A percentile compares a stretch with the other conserved stretches of the same genome.
Evolutionary conservation across 148 eudicot genomes (phyloP).

Genomic region (Pouteria glomerata): DNA sequence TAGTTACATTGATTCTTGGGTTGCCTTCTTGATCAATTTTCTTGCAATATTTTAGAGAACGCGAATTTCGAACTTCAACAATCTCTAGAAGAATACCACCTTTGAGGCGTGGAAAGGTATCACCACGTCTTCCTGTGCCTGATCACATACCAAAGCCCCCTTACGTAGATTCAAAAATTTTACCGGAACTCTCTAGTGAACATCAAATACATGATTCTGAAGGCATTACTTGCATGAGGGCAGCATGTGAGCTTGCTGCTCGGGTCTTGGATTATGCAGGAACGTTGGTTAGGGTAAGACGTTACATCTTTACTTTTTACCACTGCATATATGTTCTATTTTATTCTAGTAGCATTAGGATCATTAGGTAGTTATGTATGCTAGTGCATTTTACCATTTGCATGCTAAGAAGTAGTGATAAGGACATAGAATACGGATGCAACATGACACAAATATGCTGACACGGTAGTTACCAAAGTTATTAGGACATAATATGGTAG

Average conservation of each 20-base stretch:
- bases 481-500: too few relatives aligned
- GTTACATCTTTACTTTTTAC: not conserved
- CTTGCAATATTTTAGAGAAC: conserved; percentile 41
- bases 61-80: conserved; percentile 44
- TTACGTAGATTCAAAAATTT: conserved; percentile 51
- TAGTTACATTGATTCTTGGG: not conserved
- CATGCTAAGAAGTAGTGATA: too few relatives aligned
- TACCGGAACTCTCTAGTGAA: conserved; percentile 78
- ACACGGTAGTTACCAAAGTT: too few relatives aligned
- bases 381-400: too few relatives aligned
- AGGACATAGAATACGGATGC: too few relatives aligned
- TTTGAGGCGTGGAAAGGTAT: conserved; percentile 80
- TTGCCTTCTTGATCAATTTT: conserved; percentile 3
- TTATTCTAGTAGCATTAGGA: not conserved
- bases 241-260: conserved; percentile 94
- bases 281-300: conserved; percentile 83
- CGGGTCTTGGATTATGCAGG: conserved; percentile 90
- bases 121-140: conserved; percentile 78
- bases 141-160: conserved; percentile 91
- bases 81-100: conserved; percentile 51
- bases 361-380: too few relatives aligned
- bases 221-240: conserved; percentile 76
- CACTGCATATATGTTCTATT: not conserved
- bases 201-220: conserved; percentile 76
- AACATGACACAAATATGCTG: too few relatives aligned